Percentiles rank a stretch among this genome's conserved stretches.
Conservation (phyloP, 768 basidiomycete genomes). For the Pleurotus salmoneostramineus region DNA sequence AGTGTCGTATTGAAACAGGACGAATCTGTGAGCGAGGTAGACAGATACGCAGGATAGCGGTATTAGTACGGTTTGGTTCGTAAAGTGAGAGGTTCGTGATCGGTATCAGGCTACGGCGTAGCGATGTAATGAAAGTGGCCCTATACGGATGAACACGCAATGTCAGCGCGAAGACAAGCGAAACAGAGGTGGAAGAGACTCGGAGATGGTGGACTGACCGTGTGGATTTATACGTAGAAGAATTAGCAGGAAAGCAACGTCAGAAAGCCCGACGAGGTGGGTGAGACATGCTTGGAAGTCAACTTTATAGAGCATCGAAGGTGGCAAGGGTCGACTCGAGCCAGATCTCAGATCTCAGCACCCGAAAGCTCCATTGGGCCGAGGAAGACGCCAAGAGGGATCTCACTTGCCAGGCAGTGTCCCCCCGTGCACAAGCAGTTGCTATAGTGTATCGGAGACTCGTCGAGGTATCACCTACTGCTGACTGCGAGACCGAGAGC, state of each 20-base stretch:
- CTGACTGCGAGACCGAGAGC: too few relatives aligned
- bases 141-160: background rate
- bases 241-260: background rate
- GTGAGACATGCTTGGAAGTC: background rate
- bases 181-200: background rate
- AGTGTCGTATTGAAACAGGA: background rate
- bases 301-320: constrained; percentile 5
- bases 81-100: background rate
- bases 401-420: background rate
- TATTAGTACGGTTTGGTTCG: constrained; percentile 5
- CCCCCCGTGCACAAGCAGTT: background rate
- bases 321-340: constrained; percentile 4
- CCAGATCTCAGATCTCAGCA: too few relatives aligned
- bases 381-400: background rate
- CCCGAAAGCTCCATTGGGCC: background rate
- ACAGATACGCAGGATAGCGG: background rate
- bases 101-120: constrained; percentile 7
- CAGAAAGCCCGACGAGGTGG: too few relatives aligned
- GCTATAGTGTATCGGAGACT: too few relatives aligned
- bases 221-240: background rate
- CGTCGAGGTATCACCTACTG: too few relatives aligned
- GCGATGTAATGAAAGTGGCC: constrained; percentile 2
- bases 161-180: constrained; percentile 2
- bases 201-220: constrained; percentile 5
- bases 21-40: background rate